A percentile compares a stretch with the other conserved stretches of the same genome.
phyloP scores from a whole-genome alignment of 345 rosid genomes.

The Sonneratia caseolaris region DNA sequence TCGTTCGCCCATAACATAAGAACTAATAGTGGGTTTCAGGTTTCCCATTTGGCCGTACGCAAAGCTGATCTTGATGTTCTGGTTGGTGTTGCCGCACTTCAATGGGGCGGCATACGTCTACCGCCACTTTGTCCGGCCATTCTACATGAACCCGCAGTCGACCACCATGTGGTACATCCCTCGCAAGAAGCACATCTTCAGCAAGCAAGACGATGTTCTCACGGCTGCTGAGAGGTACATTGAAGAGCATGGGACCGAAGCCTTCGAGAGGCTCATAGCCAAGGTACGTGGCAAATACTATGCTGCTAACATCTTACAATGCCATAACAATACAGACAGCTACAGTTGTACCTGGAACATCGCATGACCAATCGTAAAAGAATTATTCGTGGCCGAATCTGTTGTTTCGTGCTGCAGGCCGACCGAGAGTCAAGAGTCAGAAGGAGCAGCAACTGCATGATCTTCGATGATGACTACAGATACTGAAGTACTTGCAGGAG shows the following conservation, averaged over 20 bases:
- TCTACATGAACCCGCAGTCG: constrained; percentile 49
- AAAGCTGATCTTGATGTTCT: constrained; percentile 57
- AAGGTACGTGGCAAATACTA: constrained; percentile 21
- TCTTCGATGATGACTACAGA: constrained; percentile 73
- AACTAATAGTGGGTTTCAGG: constrained; percentile 26
- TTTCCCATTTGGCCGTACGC: constrained; percentile 71
- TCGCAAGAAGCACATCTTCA: constrained; percentile 38
- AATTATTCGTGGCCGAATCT: not conserved
- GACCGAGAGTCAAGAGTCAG: constrained; percentile 54
- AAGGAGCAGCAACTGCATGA: constrained; percentile 52
- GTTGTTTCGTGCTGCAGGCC: constrained; percentile 32
- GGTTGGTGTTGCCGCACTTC: constrained; percentile 82
- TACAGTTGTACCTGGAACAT: too few species aligned
- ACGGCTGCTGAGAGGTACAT: constrained; percentile 68
- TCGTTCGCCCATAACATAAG: too few species aligned
- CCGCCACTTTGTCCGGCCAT: constrained; percentile 55
- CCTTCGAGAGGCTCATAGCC: constrained; percentile 41
- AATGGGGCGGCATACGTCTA: constrained; percentile 80
- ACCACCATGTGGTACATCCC: constrained; percentile 75
- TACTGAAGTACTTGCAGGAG: constrained; percentile 24
- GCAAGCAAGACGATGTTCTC: constrained; percentile 52
- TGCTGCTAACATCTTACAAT: too few species aligned
- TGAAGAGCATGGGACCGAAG: constrained; percentile 46
- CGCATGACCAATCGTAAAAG: not conserved
- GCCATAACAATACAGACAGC: too few species aligned